phyloP scores from a whole-genome alignment of 331 rosid species.

The Pyracantha coccinea region DNA sequence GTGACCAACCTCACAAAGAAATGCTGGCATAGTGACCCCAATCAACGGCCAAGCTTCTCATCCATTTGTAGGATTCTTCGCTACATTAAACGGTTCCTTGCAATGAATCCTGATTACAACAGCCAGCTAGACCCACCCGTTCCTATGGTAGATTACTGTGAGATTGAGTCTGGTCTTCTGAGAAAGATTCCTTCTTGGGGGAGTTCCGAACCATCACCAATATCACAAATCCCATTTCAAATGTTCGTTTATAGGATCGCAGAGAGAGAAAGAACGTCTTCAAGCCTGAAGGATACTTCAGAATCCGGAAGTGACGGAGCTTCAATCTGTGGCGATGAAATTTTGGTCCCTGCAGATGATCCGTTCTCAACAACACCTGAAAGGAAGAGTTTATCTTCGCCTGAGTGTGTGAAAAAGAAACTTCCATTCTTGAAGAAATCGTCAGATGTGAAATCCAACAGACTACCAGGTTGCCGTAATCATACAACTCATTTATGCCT shows the following conservation, averaged over 20 bases:
- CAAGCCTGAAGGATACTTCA: constrained; percentile 40
- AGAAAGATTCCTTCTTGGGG: constrained; percentile 58
- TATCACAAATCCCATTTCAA: constrained; percentile 69
- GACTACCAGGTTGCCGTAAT: constrained; percentile 41
- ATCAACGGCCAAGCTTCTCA: constrained; percentile 75
- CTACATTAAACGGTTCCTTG: constrained; percentile 46
- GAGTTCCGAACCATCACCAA: constrained; percentile 23
- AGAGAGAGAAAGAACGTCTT: constrained; percentile 40
- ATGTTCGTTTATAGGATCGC: constrained; percentile 54
- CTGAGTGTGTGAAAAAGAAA: constrained; percentile 34
- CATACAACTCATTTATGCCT: neutral
- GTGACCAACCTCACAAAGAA: constrained; percentile 63
- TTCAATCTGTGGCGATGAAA: constrained; percentile 66
- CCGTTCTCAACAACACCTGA: constrained; percentile 34
- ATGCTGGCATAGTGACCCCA: constrained; percentile 81
- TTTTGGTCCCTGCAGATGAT: constrained; percentile 43
- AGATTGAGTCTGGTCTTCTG: constrained; percentile 50
- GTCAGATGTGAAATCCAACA: constrained; percentile 33
- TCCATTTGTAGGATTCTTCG: constrained; percentile 82
- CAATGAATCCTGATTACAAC: constrained; percentile 54
- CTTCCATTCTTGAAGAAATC: constrained; percentile 27
- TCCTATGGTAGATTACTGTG: constrained; percentile 61
- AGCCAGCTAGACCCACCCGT: constrained; percentile 44
- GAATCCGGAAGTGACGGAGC: constrained; percentile 73
- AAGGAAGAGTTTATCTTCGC: constrained; percentile 32